phyloP scores from a whole-genome alignment of 257 asterid species.

The Solanum sparsipilum region DNA sequence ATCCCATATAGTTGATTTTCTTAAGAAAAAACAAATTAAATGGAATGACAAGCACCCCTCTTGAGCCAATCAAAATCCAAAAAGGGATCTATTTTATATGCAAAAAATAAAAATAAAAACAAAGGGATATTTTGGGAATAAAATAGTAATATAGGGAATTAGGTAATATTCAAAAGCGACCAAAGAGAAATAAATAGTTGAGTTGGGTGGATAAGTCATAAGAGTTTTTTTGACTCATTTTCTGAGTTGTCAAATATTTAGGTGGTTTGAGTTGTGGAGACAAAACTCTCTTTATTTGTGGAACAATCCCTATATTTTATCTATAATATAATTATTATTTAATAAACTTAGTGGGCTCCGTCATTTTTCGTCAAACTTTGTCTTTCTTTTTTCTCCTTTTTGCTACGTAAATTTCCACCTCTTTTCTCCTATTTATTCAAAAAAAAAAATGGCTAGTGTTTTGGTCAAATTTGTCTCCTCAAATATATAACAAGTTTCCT shows the following conservation, averaged over 20 bases:
- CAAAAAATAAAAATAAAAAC: neutral
- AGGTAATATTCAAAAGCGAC: neutral
- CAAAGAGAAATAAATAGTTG: neutral
- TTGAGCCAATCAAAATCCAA: neutral
- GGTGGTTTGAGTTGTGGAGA: conserved; percentile 13
- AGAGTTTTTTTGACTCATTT: neutral
- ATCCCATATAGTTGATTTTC: neutral
- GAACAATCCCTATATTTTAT: neutral
- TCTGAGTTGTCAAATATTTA: neutral
- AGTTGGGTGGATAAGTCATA: neutral
- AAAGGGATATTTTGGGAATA: neutral
- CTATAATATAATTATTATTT: neutral
- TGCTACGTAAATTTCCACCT: neutral
- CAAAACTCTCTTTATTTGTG: neutral
- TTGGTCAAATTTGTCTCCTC: neutral
- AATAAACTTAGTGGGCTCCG: neutral
- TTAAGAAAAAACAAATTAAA: neutral
- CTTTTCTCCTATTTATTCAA: neutral
- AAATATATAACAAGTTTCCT: neutral
- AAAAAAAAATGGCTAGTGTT: neutral
- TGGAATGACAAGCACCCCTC: neutral
- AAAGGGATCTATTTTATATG: neutral
- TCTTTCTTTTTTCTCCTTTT: neutral
- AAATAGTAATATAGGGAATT: neutral
- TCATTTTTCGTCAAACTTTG: neutral